Evolutionary conservation across 306 rosid genomes (phyloP).

Genomic region (Phaseolus lunatus): DNA sequence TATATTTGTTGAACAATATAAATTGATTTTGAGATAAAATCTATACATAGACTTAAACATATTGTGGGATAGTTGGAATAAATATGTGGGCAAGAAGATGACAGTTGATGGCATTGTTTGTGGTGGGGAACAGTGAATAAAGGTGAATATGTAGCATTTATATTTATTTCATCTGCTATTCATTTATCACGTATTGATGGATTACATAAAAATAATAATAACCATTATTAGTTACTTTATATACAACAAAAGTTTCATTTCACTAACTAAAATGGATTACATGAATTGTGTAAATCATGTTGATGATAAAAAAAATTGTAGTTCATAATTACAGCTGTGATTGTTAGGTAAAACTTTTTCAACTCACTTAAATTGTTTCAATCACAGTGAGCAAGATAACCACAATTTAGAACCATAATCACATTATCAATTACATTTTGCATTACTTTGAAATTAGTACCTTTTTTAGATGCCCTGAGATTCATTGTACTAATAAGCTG

Average conservation of each 20-base stretch:
- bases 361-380: background rate
- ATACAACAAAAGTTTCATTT: background rate
- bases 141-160: background rate
- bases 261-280: background rate
- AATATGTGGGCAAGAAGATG: constrained; percentile 1
- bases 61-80: background rate
- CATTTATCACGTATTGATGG: constrained; percentile 15
- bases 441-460: background rate
- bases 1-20: too few species aligned
- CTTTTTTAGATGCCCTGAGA: background rate
- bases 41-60: background rate
- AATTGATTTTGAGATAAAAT: too few species aligned
- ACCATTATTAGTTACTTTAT: background rate
- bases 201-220: too few species aligned
- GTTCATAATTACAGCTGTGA: too few species aligned
- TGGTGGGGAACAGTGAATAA: background rate
- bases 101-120: background rate
- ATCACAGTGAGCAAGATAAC: background rate
- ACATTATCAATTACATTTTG: background rate
- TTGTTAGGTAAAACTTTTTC: too few species aligned
- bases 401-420: background rate
- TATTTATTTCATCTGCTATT: background rate
- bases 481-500: too few species aligned
- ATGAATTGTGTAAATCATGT: background rate
- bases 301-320: too few species aligned